These are phyloP conservation scores for Candida qinlingensis DNA, from an alignment of 805 yeast species.

Conservation along the genomic window DNA sequence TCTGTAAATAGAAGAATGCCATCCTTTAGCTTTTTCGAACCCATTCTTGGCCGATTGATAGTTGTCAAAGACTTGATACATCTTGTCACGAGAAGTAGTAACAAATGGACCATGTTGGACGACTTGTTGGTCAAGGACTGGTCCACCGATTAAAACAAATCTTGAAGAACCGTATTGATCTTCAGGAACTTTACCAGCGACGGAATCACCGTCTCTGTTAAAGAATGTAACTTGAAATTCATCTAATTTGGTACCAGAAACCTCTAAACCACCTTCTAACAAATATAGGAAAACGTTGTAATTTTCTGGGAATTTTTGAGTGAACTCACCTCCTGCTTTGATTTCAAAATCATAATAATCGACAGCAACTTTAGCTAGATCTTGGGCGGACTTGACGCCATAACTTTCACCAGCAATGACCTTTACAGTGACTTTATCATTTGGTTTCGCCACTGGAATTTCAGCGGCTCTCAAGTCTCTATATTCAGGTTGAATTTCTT, in stretches of 20 bases:
- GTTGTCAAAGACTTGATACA: conserved; percentile 64
- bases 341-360: conserved; percentile 63
- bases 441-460: conserved; percentile 63
- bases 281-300: conserved; percentile 70
- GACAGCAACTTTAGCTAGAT: conserved; percentile 78
- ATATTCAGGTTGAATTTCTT: conserved; percentile 66
- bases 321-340: conserved; percentile 58
- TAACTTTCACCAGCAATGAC: conserved; percentile 76
- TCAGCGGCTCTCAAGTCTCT: conserved; percentile 68
- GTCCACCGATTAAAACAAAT: conserved; percentile 73
- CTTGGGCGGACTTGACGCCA: conserved; percentile 69
- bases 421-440: conserved; percentile 57
- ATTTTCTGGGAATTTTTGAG: conserved; percentile 51
- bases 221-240: conserved; percentile 55
- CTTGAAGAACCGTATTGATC: conserved; percentile 41
- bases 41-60: conserved; percentile 68
- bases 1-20: conserved; percentile 41
- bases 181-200: conserved; percentile 49
- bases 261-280: conserved; percentile 50
- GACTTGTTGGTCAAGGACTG: conserved; percentile 64
- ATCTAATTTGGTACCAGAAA: conserved; percentile 39
- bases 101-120: conserved; percentile 94
- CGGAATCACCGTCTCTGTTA: conserved; percentile 60
- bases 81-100: conserved; percentile 59
- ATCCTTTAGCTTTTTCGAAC: conserved; percentile 58